Evolutionary conservation across 345 rosid genomes (phyloP), one percentile per base, ranked within the genome.

Genomic region (Jatropha curcas): DNA sequence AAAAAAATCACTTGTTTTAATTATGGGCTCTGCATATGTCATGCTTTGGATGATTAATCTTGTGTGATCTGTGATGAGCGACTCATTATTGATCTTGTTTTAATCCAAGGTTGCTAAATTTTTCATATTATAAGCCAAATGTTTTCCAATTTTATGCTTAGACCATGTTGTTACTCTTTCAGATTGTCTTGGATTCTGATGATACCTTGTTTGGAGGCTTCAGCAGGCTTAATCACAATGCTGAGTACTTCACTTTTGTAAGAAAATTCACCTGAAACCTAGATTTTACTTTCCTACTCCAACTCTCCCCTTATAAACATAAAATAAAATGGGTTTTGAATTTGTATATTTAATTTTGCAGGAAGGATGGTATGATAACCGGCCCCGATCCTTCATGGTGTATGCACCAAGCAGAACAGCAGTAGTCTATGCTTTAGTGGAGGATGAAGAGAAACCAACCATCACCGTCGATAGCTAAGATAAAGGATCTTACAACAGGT

Each of bases 351-450:
- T 63, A n/a, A 31, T 56, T 76, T 20, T 81, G 80, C 91, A 94
- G 98, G 91, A 87, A 19, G 95, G 91, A 25, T 77, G 82, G 86
- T 79, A 80, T 65, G 87, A 94, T 22, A 81, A 87, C 66, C 86
- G 97, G 48, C 97, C 94, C 39, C 65, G 83, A 61, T 94, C 92
- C 45, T 83, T 94, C 84, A 65, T 84, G 83, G 90, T 94, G 37
- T 92, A 94, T 75, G 85, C 98, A 7, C 98, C 98, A 5, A 73
- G 85, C 71, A 88, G 97, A 82, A 89, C 97, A 0, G 97, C 95
- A 31, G 93, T 88, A 61, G 97, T 94, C 22, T 94, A 92, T 51
- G 97, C 91, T 31, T 77, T 89, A 52, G 90, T 82, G 64, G 88
- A 92, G 48, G 81, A 76, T 72, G 79, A 83, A 37, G 6, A 57